phyloP scores from a whole-genome alignment of 106 monocot species.

The Dendrobium officinale region DNA sequence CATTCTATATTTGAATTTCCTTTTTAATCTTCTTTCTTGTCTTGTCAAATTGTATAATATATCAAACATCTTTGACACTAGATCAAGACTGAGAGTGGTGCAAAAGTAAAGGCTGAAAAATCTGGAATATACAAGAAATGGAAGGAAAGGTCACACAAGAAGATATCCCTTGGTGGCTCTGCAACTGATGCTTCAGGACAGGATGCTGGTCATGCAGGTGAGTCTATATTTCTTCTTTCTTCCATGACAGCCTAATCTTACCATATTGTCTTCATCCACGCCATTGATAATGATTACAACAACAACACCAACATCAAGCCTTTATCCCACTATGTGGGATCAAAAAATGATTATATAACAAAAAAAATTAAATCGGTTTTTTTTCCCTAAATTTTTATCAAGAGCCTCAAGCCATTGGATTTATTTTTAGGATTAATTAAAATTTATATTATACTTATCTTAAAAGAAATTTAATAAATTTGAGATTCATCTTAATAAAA shows the following conservation, averaged over 20 bases:
- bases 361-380: no score
- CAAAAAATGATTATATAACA: no score
- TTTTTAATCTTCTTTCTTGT: not conserved
- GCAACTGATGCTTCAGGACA: conserved; percentile 17
- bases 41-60: not conserved
- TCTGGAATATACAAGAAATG: conserved; percentile 92
- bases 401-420: no score
- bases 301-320: no score
- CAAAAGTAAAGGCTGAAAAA: conserved; percentile 55
- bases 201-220: conserved; percentile 28
- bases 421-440: no score
- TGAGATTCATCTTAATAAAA: no score
- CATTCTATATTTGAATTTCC: not conserved
- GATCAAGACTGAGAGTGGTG: conserved; percentile 91
- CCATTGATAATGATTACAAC: not conserved
- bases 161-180: conserved; percentile 48
- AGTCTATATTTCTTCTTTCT: not conserved
- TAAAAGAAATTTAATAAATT: no score
- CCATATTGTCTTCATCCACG: not conserved
- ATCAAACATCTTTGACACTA: not conserved
- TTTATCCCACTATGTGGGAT: no score
- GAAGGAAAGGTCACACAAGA: conserved; percentile 64
- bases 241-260: not conserved
- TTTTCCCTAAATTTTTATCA: no score
- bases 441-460: no score